A percentile compares a stretch with the other conserved stretches of the same genome.
These are phyloP conservation scores for Akebia trifoliata DNA, from an alignment of 164 flowering plant genomes.

Conservation along the genomic window DNA sequence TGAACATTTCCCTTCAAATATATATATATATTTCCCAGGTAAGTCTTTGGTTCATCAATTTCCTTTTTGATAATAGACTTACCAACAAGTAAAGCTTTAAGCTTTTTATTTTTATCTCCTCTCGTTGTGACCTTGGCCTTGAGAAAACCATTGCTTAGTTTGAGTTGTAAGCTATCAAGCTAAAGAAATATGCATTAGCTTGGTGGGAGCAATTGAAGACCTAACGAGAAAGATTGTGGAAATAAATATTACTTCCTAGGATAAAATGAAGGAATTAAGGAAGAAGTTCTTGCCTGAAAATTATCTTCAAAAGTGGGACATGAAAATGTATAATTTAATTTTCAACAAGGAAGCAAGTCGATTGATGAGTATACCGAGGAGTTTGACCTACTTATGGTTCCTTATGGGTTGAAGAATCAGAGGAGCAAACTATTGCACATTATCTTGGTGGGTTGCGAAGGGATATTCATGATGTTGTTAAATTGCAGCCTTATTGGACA, in stretches of 20 bases:
- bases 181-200: not conserved
- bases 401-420: not conserved
- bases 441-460: not conserved
- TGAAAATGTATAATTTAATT: not conserved
- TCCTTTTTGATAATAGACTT: too few species aligned
- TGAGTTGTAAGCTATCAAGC: not conserved
- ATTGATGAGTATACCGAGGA: not conserved
- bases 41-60: too few species aligned
- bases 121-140: too few species aligned
- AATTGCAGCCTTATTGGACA: not conserved
- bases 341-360: not conserved
- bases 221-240: not conserved
- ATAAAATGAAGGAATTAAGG: not conserved
- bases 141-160: too few species aligned
- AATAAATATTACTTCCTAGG: not conserved
- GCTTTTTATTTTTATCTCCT: too few species aligned
- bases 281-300: not conserved
- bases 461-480: not conserved
- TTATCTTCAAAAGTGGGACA: not conserved
- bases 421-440: not conserved
- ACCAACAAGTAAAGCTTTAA: too few species aligned
- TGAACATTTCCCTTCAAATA: too few species aligned
- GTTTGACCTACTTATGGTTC: not conserved
- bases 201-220: constrained; percentile 1
- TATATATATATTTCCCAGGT: too few species aligned